Evolutionary conservation across 176 grass and related monocot genomes (phyloP), one percentile per base, ranked within the genome.

Genomic region (Avena sativa): DNA sequence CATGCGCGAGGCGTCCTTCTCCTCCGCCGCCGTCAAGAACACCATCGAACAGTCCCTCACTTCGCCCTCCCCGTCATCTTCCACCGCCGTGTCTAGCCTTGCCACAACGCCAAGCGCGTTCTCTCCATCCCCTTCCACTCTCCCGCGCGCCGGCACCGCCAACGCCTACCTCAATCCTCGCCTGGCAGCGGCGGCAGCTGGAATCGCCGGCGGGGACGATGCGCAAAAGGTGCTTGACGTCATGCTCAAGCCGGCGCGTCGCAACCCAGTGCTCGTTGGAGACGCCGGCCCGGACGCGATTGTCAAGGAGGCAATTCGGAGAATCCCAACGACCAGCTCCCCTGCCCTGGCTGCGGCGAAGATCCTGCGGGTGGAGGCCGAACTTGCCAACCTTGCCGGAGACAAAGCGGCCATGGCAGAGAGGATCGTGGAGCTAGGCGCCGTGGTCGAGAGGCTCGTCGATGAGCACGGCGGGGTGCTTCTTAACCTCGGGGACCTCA

Each of bases 1-100:
- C 86, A 95, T 98, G 95, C 93, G 95, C 47, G 95, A 98, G 93
- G 95, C 95, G 9, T 93, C 91, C 34, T 93, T 98, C 88, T 93
- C 91, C 14, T 93, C 93, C 32, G 59, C 95, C 4, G 86, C 91
- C 15, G 91, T 98, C 19, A 98, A 98, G 85, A 59, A 93, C 72
- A 88, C 83, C 68, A 81, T 98, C 79, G 93, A 98, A 77, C 91
- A 92, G 80, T 91, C 89, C 15, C 88, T 97, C 63, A 58, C 86
- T 55, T 85, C 95, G 20, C 81, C 90, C 72, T 88, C 95, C 3
- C 50, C 82, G 17, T 57, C 83, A 20, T 25, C 90, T 25, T 30
- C 86, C 53, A 11, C 87, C 11, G 20, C 89, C 19, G 32, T 17
- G 17, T 81, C 83, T 62, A 66, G 32, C 7, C 20, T 69, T 5